Evolutionary conservation across 768 basidiomycete genomes (phyloP).

Genomic region (Pholiota conissans): DNA sequence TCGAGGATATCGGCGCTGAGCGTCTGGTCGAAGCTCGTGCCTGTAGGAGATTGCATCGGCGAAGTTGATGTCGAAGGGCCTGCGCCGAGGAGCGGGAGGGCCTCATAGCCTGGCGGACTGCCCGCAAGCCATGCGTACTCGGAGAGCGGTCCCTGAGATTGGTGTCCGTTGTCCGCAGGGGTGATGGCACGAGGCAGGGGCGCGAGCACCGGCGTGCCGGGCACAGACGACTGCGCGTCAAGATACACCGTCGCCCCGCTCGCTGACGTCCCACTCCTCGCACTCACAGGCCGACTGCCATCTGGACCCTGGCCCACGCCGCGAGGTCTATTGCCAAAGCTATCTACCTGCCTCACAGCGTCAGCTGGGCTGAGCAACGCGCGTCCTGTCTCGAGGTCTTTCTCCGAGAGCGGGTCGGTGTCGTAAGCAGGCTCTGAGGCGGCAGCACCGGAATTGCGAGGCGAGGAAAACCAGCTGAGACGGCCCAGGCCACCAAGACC

Average conservation of each 20-base stretch:
- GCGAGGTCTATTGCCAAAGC: conserved; percentile 18
- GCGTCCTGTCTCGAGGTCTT: conserved; percentile 48
- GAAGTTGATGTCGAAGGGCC: conserved; percentile 15
- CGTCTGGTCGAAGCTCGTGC: conserved; percentile 5
- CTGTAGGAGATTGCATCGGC: conserved; percentile 6
- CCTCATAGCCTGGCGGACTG: conserved; percentile 24
- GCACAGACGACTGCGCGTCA: conserved; percentile 57
- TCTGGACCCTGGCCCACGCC: conserved; percentile 39
- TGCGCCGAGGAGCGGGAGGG: too few relatives aligned
- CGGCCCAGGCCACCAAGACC: conserved; percentile 52
- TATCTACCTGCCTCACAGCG: conserved; percentile 25
- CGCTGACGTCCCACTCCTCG: conserved; percentile 44
- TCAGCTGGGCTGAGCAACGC: conserved; percentile 30
- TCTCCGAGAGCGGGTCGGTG: conserved; percentile 32
- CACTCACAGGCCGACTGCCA: conserved; percentile 57
- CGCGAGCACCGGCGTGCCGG: conserved; percentile 38
- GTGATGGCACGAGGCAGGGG: conserved; percentile 50
- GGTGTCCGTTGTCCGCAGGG: conserved; percentile 30
- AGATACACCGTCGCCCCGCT: conserved; percentile 58
- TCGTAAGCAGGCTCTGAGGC: conserved; percentile 21
- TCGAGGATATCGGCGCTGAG: conserved; percentile 29
- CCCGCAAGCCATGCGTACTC: conserved; percentile 25
- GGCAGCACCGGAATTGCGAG: conserved; percentile 22
- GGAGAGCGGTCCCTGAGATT: background rate
- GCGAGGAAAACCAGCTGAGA: conserved; percentile 57